Evolutionary conservation across 805 yeast species (phyloP).

Genomic region (Yarrowia deformans): DNA sequence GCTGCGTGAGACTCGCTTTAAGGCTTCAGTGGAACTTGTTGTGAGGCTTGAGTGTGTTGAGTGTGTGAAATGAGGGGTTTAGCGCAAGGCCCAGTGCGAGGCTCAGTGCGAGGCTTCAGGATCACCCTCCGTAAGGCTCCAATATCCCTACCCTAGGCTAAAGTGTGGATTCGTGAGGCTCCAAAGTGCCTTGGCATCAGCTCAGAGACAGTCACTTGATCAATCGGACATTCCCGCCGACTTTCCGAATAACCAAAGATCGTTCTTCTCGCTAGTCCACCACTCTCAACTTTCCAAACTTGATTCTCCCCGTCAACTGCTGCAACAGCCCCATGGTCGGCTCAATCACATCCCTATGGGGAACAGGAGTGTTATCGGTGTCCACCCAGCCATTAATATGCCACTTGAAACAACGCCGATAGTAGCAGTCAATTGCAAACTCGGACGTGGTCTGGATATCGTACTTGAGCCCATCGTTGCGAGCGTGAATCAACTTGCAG

Average conservation of each 20-base stretch:
- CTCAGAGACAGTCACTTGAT: too few species aligned
- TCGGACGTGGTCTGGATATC: background rate
- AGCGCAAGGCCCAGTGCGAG: too few species aligned
- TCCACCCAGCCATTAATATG: slow-evolving; percentile 2
- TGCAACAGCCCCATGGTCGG: background rate
- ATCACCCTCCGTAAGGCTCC: too few species aligned
- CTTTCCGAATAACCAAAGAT: too few species aligned
- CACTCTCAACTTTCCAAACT: background rate
- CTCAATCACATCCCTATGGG: background rate
- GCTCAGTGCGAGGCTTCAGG: too few species aligned
- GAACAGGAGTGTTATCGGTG: background rate
- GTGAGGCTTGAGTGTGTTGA: too few species aligned
- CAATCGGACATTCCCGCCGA: background rate
- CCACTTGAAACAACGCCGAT: background rate
- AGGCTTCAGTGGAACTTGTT: too few species aligned
- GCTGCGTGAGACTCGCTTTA: too few species aligned
- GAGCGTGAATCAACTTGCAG: background rate
- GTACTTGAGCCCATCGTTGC: slow-evolving; percentile 18
- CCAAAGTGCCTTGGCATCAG: too few species aligned
- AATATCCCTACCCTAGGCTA: too few species aligned
- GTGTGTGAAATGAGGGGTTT: too few species aligned
- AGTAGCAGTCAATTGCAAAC: slow-evolving; percentile 5
- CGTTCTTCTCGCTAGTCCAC: background rate
- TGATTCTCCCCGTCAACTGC: background rate
- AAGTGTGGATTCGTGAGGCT: too few species aligned